Evolutionary conservation across 345 rosid species (phyloP).

Genomic region (Syzygium jambos): DNA sequence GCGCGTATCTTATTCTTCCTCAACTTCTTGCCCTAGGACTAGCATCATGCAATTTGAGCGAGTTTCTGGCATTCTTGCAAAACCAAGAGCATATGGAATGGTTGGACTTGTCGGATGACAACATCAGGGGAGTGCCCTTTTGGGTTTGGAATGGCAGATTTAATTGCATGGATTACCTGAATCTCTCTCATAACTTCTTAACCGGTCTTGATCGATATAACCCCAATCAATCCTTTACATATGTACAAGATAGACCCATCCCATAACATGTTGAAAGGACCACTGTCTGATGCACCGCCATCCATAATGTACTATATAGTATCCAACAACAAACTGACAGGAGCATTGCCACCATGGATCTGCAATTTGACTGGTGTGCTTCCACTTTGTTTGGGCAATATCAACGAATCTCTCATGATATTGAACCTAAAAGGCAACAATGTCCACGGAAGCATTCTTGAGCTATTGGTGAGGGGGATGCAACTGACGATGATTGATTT

Average conservation of each 20-base stretch:
- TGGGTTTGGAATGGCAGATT: not conserved
- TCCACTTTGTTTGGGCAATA: slow-evolving; percentile 12
- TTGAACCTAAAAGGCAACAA: slow-evolving; percentile 1
- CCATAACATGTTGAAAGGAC: not conserved
- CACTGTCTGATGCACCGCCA: slow-evolving; percentile 1
- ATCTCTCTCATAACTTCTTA: not conserved
- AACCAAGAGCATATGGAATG: not conserved
- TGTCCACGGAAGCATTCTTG: not conserved
- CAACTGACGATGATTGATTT: not conserved
- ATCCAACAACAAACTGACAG: slow-evolving; percentile 2
- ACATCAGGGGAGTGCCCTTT: not conserved
- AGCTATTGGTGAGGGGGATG: not conserved
- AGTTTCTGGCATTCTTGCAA: not conserved
- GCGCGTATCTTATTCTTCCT: not conserved
- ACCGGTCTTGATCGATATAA: not conserved
- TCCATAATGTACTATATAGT: not conserved
- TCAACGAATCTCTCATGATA: not conserved
- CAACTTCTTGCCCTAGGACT: accelerated
- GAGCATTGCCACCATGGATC: not conserved
- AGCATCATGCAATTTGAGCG: not conserved
- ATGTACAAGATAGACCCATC: not conserved
- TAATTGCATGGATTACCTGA: not conserved
- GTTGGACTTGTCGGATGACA: not conserved
- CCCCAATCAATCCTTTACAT: not conserved
- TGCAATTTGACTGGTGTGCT: slow-evolving; percentile 12